These are phyloP conservation scores for Gossypium mustelinum DNA, from an alignment of 345 rosid species.

Conservation along the genomic window DNA sequence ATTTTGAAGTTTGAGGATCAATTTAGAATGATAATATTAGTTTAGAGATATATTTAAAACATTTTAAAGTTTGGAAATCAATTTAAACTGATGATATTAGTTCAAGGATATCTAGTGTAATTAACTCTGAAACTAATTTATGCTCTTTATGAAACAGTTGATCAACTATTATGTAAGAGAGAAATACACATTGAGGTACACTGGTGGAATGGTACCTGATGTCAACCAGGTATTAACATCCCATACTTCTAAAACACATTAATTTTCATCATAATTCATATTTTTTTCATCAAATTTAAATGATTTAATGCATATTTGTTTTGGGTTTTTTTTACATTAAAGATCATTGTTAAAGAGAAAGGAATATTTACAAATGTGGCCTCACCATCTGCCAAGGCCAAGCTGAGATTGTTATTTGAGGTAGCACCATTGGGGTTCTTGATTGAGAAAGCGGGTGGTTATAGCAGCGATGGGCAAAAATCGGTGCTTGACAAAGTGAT, in stretches of 20 bases:
- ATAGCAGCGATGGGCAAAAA: slow-evolving; percentile 73
- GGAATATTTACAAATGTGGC: slow-evolving; percentile 89
- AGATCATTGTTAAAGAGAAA: slow-evolving; percentile 95
- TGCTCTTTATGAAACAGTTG: slow-evolving; percentile 37
- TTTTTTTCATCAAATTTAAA: background rate
- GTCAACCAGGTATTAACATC: slow-evolving; percentile 65
- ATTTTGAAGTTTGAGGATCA: too few species aligned
- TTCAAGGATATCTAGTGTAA: too few species aligned
- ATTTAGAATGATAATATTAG: too few species aligned
- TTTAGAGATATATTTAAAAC: too few species aligned
- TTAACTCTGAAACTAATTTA: too few species aligned
- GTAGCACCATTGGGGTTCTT: slow-evolving; percentile 81
- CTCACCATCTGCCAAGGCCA: slow-evolving; percentile 87
- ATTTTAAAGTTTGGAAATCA: too few species aligned
- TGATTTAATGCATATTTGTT: background rate
- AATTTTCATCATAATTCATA: too few species aligned
- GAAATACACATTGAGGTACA: slow-evolving; percentile 96
- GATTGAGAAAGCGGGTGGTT: slow-evolving; percentile 87
- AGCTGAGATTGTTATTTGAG: slow-evolving; percentile 87
- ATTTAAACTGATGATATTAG: too few species aligned
- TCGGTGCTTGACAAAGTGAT: slow-evolving; percentile 80
- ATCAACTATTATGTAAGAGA: slow-evolving; percentile 80
- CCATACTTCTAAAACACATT: background rate
- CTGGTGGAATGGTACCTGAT: slow-evolving; percentile 99
- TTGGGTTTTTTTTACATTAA: background rate